Base-by-base conservation (phyloP, 2,329 filamentous ascomycete genomes). In the Trichoderma koningii region DNA sequence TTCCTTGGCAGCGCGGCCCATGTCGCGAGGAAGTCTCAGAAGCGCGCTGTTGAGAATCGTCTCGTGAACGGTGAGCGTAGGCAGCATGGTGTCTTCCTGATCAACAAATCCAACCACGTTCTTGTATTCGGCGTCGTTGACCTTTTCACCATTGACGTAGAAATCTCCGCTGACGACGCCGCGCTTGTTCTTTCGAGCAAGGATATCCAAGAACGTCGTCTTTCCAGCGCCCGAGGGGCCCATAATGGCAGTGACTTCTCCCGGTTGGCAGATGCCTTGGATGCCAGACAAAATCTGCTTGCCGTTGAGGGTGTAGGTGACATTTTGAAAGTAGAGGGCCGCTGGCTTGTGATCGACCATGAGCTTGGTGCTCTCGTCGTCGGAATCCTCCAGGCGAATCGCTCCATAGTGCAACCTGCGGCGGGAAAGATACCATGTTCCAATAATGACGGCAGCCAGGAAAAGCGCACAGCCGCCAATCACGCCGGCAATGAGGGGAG, bases 171-270 rank as follows among this genome's bases (percentile, higher is more conserved):
- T 80, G 0, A 90, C 86, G 2, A 82, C 77, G 45, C 95, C 96
- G 41, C 93, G 88, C 79, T 99, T 99, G 78, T 98, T 98, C 82
- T 98, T 99, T 68, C 93, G 88, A 9, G 95, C 95, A 53, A 99
- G 82, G 66, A 99, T 97, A 74, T 99, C 95, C 51, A 99, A 81
- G 76, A 99, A 98, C 0, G 93, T 97, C 0, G 95, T 99, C 79
- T 99, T 99, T 66, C 95, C 95, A 48, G 95, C 96, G 34, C 95
- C 95, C 0, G 95, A 99, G 7, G 95, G 94, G 64, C 95, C 95
- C 94, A 99, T 99, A 72, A 99, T 96, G 9, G 95, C 95, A 69
- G 94, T 92, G 7, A 98, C 87, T 75, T 99, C 93, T n/a, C 96
- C 96, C 2, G 94, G 93, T 70, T 90, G 90, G n/a, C 94, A 93